Base-by-base conservation (phyloP, 495 filamentous ascomycete species). In the Tuber indicum region DNA sequence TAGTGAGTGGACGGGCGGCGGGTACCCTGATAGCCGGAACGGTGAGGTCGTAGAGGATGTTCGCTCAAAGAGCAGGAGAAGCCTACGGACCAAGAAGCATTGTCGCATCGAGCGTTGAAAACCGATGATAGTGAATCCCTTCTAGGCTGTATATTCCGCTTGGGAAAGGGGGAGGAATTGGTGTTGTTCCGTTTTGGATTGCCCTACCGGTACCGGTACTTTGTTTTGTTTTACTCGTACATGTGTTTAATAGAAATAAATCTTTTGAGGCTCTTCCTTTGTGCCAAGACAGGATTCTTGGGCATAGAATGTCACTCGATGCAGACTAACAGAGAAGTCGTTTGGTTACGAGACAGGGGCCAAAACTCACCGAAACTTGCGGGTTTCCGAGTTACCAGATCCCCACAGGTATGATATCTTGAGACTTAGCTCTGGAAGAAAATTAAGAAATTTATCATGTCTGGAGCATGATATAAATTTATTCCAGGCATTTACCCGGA, bases 11-110 rank as follows among this genome's bases (percentile, higher is more conserved):
- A 5, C 17, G n/a, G 72, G 12, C 1, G 46, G 26, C 45, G 58
- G 21, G 21, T 7, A 42, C 19, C 58, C 36, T 26, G 58, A 36
- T 66, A 74, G 26, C 52, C n/a, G 12, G 36, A 62, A 52, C 26
- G 42, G 76, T 46, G 41, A 44, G 39, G 70, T 41, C 21, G 44
- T 32, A 32, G 76, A 47, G 47, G 58, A 36, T 66, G 26, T 36
- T 36, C 73, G 58, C 73, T 70, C 73, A 19, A 80, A 45, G 74
- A 77, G 77, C 72, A 76, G 42, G 74, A 80, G 71, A 26, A 80
- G 47, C 78, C 78, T 80, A 80, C 78, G 77, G 46, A 80, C 62
- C 70, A 80, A 76, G 45, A 52, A 79, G 62, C 78, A 80, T 80
- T 80, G 77, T 75, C 77, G 77, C 78, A 80, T 80, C 45, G 71